Evolutionary conservation across 257 asterid genomes (phyloP).

Genomic region (Verbena officinalis): DNA sequence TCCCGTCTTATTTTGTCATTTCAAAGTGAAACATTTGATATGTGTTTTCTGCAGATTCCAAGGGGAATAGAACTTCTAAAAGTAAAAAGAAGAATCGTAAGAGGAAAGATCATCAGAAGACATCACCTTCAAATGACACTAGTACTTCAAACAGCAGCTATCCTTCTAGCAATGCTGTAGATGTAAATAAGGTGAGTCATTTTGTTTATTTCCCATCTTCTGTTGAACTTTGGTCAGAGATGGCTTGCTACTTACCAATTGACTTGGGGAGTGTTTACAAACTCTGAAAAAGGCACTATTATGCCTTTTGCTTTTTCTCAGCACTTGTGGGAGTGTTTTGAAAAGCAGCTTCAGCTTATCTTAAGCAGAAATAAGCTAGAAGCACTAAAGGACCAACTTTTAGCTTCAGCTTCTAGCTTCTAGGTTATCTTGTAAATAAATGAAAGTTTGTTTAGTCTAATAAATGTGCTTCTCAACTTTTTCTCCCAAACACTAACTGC

Average conservation of each 20-base stretch:
- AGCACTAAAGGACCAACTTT: too few relatives aligned
- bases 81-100: conserved; percentile 83
- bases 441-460: too few relatives aligned
- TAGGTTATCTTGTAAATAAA: too few relatives aligned
- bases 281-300: too few relatives aligned
- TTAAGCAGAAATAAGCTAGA: too few relatives aligned
- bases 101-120: conserved; percentile 80
- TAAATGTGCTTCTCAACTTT: too few relatives aligned
- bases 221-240: conserved; percentile 13
- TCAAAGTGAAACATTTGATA: conserved; percentile 14
- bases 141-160: conserved; percentile 47
- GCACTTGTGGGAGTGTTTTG: too few relatives aligned
- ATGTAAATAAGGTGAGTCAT: conserved; percentile 40
- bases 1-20: conserved; percentile 14
- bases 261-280: too few relatives aligned
- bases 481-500: too few relatives aligned
- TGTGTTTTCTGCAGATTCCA: conserved; percentile 62
- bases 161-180: conserved; percentile 49
- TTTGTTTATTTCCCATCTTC: conserved; percentile 21
- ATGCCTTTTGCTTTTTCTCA: too few relatives aligned
- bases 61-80: conserved; percentile 57
- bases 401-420: too few relatives aligned
- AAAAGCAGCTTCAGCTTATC: too few relatives aligned
- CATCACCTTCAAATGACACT: conserved; percentile 46
- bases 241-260: conserved; percentile 10